A percentile compares a stretch with the other conserved stretches of the same genome.
These are phyloP conservation scores for Rhodotorula sp. DNA, from an alignment of 1,284 basidiomycete species.

Conservation along the genomic window DNA sequence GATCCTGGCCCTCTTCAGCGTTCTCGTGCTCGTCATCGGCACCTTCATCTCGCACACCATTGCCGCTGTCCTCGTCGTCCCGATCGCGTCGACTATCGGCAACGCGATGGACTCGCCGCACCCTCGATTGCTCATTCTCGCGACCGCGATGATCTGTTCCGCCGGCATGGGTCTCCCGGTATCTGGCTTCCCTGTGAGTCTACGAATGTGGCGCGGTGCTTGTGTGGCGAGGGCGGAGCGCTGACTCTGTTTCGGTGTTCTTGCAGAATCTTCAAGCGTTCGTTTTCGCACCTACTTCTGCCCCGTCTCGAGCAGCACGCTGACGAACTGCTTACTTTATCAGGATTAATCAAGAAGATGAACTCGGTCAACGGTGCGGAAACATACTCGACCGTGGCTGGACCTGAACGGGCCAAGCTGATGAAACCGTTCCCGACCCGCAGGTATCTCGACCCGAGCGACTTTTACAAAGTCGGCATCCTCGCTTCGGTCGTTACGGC, in stretches of 20 bases:
- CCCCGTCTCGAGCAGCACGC: neutral
- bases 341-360: conserved; percentile 82
- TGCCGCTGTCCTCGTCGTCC: conserved; percentile 90
- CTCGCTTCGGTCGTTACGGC: conserved; percentile 86
- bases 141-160: conserved; percentile 86
- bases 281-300: neutral
- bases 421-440: neutral
- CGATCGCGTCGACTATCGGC: conserved; percentile 91
- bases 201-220: neutral
- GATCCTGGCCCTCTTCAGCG: conserved; percentile 79
- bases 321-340: conserved; percentile 2
- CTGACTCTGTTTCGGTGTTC: neutral
- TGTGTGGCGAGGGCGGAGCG: neutral
- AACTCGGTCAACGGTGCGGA: conserved; percentile 71
- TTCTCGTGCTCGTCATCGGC: conserved; percentile 81
- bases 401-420: no score
- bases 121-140: conserved; percentile 80
- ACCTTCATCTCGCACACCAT: conserved; percentile 96
- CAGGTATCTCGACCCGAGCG: conserved; percentile 57
- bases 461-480: conserved; percentile 91
- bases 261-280: neutral
- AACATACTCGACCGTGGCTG: conserved; percentile 27
- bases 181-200: conserved; percentile 76
- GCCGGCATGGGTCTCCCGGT: conserved; percentile 98
- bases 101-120: conserved; percentile 67